phyloP scores from a whole-genome alignment of 78 protist genomes.

The Monosiga brevicollis region DNA sequence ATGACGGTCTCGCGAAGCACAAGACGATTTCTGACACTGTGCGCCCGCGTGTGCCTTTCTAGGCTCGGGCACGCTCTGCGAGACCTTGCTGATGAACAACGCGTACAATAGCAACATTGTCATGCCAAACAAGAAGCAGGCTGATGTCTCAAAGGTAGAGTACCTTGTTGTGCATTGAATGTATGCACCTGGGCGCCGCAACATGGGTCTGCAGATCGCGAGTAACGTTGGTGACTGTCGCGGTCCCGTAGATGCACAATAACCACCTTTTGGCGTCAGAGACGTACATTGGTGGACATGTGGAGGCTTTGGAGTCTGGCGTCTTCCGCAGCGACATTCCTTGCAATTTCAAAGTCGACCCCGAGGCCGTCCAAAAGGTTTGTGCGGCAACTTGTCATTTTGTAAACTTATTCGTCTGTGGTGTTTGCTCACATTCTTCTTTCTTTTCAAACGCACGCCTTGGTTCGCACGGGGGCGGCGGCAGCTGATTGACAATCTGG shows the following conservation, averaged over 20 bases:
- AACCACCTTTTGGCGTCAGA: constrained; percentile 88
- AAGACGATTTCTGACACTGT: too few relatives aligned
- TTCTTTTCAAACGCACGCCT: too few relatives aligned
- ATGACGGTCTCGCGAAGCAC: too few relatives aligned
- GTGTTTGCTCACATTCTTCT: too few relatives aligned
- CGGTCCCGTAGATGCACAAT: constrained; percentile 51
- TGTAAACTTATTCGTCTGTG: too few relatives aligned
- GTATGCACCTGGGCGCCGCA: too few relatives aligned
- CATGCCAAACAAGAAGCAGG: constrained; percentile 88
- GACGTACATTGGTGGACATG: constrained; percentile 98
- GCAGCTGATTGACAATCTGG: constrained; percentile 46
- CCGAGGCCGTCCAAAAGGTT: constrained; percentile 27
- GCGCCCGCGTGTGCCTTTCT: too few relatives aligned
- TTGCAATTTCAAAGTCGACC: constrained; percentile 46
- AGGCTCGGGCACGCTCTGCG: constrained; percentile 99
- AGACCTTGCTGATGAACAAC: constrained; percentile 63
- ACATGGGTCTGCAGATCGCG: too few relatives aligned
- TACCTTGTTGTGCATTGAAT: too few relatives aligned
- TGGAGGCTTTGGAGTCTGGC: constrained; percentile 90
- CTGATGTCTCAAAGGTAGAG: constrained; percentile 5
- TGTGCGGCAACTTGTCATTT: not conserved
- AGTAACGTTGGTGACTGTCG: too few relatives aligned
- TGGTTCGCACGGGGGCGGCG: too few relatives aligned
- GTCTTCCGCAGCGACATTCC: constrained; percentile 86
- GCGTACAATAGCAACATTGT: constrained; percentile 71